These are phyloP conservation scores for Tephrocybe sp. DNA, from an alignment of 768 basidiomycete species.

Conservation along the genomic window DNA sequence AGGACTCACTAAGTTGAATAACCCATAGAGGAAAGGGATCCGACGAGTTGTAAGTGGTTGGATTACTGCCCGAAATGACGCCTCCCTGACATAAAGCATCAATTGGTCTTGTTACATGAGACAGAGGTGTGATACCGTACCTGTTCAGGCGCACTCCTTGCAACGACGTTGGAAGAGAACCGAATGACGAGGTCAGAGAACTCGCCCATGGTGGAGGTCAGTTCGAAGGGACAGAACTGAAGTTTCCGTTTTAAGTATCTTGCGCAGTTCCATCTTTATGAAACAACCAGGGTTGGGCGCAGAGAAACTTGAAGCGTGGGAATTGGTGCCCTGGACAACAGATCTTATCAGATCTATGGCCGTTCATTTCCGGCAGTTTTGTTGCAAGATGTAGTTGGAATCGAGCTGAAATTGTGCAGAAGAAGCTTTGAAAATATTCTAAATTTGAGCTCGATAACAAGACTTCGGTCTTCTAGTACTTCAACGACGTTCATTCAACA, in stretches of 20 bases:
- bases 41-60: constrained; percentile 50
- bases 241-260: background rate
- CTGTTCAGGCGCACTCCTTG: constrained; percentile 48
- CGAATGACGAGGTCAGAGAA: constrained; percentile 35
- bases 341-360: too few relatives aligned
- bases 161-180: constrained; percentile 28
- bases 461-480: too few relatives aligned
- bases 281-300: too few relatives aligned
- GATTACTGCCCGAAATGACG: constrained; percentile 75
- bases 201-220: constrained; percentile 42
- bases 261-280: background rate
- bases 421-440: too few relatives aligned
- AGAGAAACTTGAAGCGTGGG: too few relatives aligned
- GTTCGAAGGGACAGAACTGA: background rate
- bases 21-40: constrained; percentile 80
- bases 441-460: too few relatives aligned
- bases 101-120: background rate
- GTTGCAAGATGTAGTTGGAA: too few relatives aligned
- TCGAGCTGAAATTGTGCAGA: too few relatives aligned
- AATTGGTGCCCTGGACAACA: too few relatives aligned
- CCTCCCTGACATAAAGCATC: constrained; percentile 51
- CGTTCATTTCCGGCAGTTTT: too few relatives aligned
- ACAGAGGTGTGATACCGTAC: constrained; percentile 23
- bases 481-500: too few relatives aligned
- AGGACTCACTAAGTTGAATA: constrained; percentile 63